These are phyloP conservation scores for Ceratobasidium theobromae DNA, from an alignment of 1,284 basidiomycete species.

Conservation along the genomic window DNA sequence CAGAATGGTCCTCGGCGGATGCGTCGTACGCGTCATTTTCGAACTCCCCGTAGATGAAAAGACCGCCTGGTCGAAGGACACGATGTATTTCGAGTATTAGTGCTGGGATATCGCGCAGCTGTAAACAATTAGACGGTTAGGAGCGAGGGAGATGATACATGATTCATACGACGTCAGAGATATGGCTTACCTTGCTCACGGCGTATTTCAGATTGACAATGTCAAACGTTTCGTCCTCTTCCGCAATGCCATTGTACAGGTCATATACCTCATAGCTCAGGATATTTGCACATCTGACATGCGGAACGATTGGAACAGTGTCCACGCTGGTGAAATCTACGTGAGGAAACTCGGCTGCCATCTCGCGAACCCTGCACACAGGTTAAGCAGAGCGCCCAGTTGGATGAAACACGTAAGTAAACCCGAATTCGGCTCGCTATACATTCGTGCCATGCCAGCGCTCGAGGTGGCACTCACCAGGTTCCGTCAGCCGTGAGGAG, in stretches of 20 bases:
- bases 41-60: constrained; percentile 13
- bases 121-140: not conserved
- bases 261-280: constrained; percentile 18
- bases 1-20: not conserved
- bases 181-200: not conserved
- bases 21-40: constrained; percentile 6
- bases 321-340: constrained; percentile 28
- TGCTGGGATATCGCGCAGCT: constrained; percentile 9
- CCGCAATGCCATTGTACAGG: constrained; percentile 25
- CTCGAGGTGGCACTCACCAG: constrained; percentile 1
- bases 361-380: constrained; percentile 9
- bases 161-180: not conserved
- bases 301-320: constrained; percentile 14
- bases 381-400: no score
- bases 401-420: no score
- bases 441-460: no score
- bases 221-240: constrained; percentile 8
- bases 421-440: no score
- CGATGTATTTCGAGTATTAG: constrained; percentile 18
- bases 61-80: constrained; percentile 10
- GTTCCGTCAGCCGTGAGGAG: constrained; percentile 19
- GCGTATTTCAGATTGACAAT: not conserved
- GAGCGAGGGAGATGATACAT: not conserved
- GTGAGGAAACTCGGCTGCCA: constrained; percentile 17
- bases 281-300: constrained; percentile 3